Conservation (phyloP, 2,329 filamentous ascomycete species). For the Chaetomium sp. region DNA sequence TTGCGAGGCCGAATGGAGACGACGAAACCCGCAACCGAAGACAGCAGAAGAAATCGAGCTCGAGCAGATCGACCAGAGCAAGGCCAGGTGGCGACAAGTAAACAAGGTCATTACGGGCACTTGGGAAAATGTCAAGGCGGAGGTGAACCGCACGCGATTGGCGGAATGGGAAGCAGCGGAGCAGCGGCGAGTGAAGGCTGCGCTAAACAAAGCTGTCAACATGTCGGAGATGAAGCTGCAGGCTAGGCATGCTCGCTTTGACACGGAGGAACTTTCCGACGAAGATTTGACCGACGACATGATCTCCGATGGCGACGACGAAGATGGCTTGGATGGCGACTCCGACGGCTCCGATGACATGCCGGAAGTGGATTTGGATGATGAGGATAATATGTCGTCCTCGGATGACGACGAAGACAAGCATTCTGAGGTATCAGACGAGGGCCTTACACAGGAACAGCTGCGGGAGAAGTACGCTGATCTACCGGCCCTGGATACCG, state of each 20-base stretch:
- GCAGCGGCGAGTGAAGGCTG: slow-evolving; percentile 65
- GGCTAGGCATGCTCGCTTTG: slow-evolving; percentile 57
- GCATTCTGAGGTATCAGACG: slow-evolving; percentile 58
- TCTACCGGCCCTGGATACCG: slow-evolving; percentile 53
- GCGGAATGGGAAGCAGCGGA: slow-evolving; percentile 67
- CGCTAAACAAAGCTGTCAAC: slow-evolving; percentile 72
- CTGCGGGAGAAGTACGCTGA: slow-evolving; percentile 69
- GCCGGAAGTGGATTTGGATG: slow-evolving; percentile 46
- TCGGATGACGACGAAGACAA: slow-evolving; percentile 65
- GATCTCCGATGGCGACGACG: slow-evolving; percentile 47
- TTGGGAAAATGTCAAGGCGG: slow-evolving; percentile 65
- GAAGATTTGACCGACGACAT: slow-evolving; percentile 51
- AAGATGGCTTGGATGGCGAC: slow-evolving; percentile 35
- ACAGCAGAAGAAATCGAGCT: slow-evolving; percentile 78
- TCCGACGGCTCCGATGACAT: slow-evolving; percentile 38
- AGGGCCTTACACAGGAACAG: slow-evolving; percentile 69
- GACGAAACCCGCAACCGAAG: slow-evolving; percentile 65
- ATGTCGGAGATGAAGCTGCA: slow-evolving; percentile 70
- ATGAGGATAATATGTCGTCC: slow-evolving; percentile 62
- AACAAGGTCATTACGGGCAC: slow-evolving; percentile 58
- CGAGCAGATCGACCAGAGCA: slow-evolving; percentile 70
- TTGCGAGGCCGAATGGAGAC: slow-evolving; percentile 73
- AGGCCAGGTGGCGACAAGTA: slow-evolving; percentile 71
- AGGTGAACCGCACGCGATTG: slow-evolving; percentile 62
- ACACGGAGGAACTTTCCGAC: slow-evolving; percentile 53